Base-by-base conservation (phyloP, 176 grass and related monocot species). In the Carex scoparia region DNA sequence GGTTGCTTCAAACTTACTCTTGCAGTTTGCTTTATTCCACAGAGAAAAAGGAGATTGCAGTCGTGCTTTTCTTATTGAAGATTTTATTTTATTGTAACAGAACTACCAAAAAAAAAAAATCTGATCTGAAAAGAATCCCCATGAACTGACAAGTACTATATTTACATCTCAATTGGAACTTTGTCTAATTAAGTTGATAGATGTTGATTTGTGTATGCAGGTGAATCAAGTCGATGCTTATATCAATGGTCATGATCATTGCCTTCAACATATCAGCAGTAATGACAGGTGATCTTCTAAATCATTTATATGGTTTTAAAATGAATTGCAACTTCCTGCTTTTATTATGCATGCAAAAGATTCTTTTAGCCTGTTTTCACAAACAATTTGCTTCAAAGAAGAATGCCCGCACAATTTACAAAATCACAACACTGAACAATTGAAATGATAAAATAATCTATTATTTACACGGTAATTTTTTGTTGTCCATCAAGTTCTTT, bases 231-330 rank as follows among this genome's bases (percentile, higher is more conserved):
- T 93, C 2, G 89, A 94, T 63, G 89, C 94, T 46, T 97, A 92
- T 82, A 87, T 94, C 89, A 94, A 97, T 59, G 94, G 94, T 19
- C 92, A 97, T n/a, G 91, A 97, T 53, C 94, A 97, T 62, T 97
- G 94, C 91, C 87, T 97, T 28, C 84, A 94, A 87, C 94, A 97
- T 83, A 94, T 94, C 69, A 94, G 94, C 82, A 97, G 94, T 82
- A 93, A 82, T 73, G 87, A 94, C 86, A 94, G 92, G 89, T 97
- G 38, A 85, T 13, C 18, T 27, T 30, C 74, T 31, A 38, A 14
- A 5, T 70, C 6, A 42, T 32, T 77, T 56, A 14, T 33, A 77
- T 49, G 1, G 0, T 55, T 14, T 46, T 77, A n/a, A 2, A 31
- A 32, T 30, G 15, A 75, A 14, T 55, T 31, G 44, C 72, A 30